These are phyloP conservation scores for Gynandropsis gynandra DNA, from an alignment of 345 rosid genomes.

Conservation along the genomic window DNA sequence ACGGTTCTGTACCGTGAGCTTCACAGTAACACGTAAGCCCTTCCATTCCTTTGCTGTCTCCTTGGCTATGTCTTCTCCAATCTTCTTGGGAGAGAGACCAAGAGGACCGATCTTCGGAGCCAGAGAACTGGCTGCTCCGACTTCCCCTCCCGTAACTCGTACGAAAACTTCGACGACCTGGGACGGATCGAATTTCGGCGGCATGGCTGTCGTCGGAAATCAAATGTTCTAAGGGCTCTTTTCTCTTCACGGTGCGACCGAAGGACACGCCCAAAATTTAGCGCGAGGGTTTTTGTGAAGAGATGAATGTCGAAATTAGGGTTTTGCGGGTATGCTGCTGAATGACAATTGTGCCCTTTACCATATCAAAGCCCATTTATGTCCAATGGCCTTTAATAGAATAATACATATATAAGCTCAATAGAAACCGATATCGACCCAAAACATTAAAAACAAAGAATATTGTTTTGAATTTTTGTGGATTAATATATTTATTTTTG, in stretches of 20 bases:
- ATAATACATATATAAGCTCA: too few species aligned
- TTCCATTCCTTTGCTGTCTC: constrained; percentile 59
- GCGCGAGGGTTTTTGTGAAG: constrained; percentile 13
- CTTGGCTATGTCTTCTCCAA: constrained; percentile 65
- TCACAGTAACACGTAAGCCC: constrained; percentile 67
- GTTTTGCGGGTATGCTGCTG: constrained; percentile 19
- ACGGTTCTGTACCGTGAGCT: too few species aligned
- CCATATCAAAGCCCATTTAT: not conserved
- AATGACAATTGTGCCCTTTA: constrained; percentile 16
- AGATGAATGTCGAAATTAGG: constrained; percentile 22
- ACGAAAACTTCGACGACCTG: constrained; percentile 48
- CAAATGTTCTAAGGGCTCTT: not conserved
- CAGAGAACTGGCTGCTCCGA: too few species aligned
- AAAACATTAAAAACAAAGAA: too few species aligned
- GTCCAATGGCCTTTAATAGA: too few species aligned
- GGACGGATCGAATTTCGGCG: constrained; percentile 47
- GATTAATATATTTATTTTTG: too few species aligned
- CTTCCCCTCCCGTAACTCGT: constrained; percentile 53
- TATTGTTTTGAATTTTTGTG: too few species aligned
- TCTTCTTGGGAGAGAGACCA: constrained; percentile 79
- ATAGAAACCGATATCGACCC: too few species aligned
- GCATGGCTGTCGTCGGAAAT: constrained; percentile 29
- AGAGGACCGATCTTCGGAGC: constrained; percentile 72
- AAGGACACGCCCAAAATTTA: constrained; percentile 16
- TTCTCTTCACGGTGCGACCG: constrained; percentile 3